Evolutionary conservation across 2,329 filamentous ascomycete species (phyloP), one percentile per base, ranked within the genome.

Genomic region (Talaromyces sp.): DNA sequence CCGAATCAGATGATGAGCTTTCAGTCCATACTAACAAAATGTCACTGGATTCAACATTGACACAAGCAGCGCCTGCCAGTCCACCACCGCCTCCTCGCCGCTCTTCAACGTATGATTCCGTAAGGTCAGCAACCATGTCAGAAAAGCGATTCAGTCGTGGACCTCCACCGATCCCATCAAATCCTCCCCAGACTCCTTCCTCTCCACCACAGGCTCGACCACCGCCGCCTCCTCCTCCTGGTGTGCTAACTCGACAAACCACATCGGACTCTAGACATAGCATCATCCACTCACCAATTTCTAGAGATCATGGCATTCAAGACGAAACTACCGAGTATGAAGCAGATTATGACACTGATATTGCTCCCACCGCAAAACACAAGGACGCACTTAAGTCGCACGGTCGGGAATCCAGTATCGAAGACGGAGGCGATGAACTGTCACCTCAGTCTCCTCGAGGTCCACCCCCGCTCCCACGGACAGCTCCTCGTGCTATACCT

Each of bases 311-410:
- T 47, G 89, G 89, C 15, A 89, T 88, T 29, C 89, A 90, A 66
- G 92, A 91, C 66, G 93, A 96, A 72, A 85, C 92, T 38, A 96
- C 92, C 0, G 94, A 97, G 74, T 98, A 98, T 73, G 95, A 99
- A 75, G 95, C 94, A 6, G 95, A 98, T 74, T 98, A 98, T 75
- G 95, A 98, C 72, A 98, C 95, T 6, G 95, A 98, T 75, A 98
- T 98, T 74, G 93, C 91, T 1, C 92, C 93, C n/a, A 90, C 92
- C 10, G 92, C 88, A n/a, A 92, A 91, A 64, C 92, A 97, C 77
- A 97, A 96, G 78, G 94, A 97, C 79, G 93, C 94, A 0, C 79
- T 98, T 67, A 96, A 94, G 76, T 82, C 91, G 8, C 92, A 96
- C 76, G 86, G 85, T 7, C 86, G 90, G 63, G 91, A 94, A 54